phyloP scores from a whole-genome alignment of 306 rosid species.

The Rubus idaeus region DNA sequence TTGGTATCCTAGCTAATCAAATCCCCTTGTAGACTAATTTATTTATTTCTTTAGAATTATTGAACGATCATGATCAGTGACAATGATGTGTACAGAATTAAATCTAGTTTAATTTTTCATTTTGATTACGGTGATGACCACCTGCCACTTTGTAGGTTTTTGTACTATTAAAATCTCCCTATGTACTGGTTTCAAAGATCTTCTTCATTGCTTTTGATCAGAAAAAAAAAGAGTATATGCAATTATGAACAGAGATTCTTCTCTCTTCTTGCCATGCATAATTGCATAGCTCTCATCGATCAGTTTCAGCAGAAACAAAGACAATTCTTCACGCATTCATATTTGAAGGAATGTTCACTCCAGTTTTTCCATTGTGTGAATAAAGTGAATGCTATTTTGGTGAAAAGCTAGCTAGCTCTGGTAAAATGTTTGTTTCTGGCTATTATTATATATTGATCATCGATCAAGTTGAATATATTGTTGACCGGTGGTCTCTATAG shows the following conservation, averaged over 20 bases:
- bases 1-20: conserved; percentile 40
- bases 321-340: background rate
- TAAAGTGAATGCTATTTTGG: conserved; percentile 3
- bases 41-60: background rate
- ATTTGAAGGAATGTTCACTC: background rate
- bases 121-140: background rate
- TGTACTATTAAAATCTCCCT: conserved; percentile 23
- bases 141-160: background rate
- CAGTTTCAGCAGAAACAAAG: background rate
- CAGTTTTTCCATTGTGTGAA: conserved; percentile 20
- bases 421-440: conserved; percentile 15
- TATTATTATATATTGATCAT: conserved; percentile 14
- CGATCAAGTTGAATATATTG: background rate
- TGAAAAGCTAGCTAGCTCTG: background rate
- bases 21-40: background rate
- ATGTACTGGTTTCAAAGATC: conserved; percentile 13
- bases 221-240: conserved; percentile 28
- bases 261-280: conserved; percentile 17
- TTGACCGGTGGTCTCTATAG: background rate
- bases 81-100: conserved; percentile 31
- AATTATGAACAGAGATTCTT: conserved; percentile 24
- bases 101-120: conserved; percentile 19
- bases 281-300: background rate
- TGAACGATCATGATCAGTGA: conserved; percentile 22
- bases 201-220: conserved; percentile 9